Evolutionary conservation across 164 flowering plant species (phyloP), one percentile per base, ranked within the genome.

Genomic region (Stephania cephalantha): DNA sequence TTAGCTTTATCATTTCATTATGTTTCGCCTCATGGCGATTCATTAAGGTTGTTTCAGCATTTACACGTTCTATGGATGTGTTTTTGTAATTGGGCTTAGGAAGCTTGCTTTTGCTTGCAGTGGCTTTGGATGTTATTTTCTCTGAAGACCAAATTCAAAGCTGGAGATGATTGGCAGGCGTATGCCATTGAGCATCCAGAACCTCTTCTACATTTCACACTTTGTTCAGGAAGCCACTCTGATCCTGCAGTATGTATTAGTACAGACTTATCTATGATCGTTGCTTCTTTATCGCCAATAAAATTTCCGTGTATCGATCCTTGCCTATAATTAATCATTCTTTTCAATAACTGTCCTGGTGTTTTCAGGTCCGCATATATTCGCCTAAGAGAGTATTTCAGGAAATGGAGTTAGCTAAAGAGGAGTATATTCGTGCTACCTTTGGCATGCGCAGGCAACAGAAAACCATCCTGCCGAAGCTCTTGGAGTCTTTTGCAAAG

Each of bases 141-240:
- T 70, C 73, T 95, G 58, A 90, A 76, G 82, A 70, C 81, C 50
- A 95, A 93, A 81, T 84, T 93, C 76, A 93, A 87, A 80, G 75
- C 83, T 69, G 90, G 95, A 78, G 90, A 86, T 82, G 84, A 83
- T 69, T 82, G 90, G 53, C 91, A 87, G 81, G 88, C 87, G 31
- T 95, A 85, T 82, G 88, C 87, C 22, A 83, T 93, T 65, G 89
- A 88, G 70, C 90, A 79, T 77, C 84, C 90, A 42, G 98, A 95
- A 77, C 98, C 99, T 52, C 94, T 90, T 50, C 55, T 93, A 48
- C 87, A 93, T 81, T 95, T 95, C 82, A 94, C 97, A 4, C 92
- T 95, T 67, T 90, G 93, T 79, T 85, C 92, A 6, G 99, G 99
- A 79, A 89, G 88, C 86, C 92, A 90, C 78, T 95, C 99, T 50